phyloP scores from a whole-genome alignment of 306 rosid genomes.

The Ochetophila trinervis region DNA sequence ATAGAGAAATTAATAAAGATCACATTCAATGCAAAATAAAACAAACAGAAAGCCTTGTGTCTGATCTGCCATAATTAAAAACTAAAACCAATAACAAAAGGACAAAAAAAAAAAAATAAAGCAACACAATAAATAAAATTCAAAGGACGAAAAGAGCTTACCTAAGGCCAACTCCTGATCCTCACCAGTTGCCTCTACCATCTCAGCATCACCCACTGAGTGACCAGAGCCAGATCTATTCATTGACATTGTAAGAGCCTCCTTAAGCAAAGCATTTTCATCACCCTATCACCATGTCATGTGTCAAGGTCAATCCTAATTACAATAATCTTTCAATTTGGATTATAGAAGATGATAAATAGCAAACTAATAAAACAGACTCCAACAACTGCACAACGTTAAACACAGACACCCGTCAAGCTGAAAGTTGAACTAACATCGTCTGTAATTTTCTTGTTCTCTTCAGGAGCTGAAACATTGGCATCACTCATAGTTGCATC shows the following conservation, averaged over 20 bases:
- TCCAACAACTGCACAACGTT: not conserved
- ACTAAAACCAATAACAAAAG: not conserved
- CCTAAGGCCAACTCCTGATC: conserved; percentile 41
- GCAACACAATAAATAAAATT: not conserved
- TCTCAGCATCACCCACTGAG: conserved; percentile 32
- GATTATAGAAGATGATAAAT: not conserved
- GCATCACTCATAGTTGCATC: conserved; percentile 29
- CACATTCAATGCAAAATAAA: not conserved
- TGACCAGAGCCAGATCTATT: conserved; percentile 27
- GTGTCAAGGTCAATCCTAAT: not conserved
- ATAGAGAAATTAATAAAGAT: no score
- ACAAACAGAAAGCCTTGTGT: not conserved
- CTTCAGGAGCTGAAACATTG: conserved; percentile 19
- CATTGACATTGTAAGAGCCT: conserved; percentile 36
- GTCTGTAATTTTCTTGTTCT: conserved; percentile 14
- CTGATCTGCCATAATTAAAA: not conserved
- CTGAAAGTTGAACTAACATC: conserved; percentile 11
- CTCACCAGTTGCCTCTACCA: conserved; percentile 27
- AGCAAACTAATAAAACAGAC: conserved; percentile 10
- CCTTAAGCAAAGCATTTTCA: conserved; percentile 23
- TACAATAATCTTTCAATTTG: conserved; percentile 3
- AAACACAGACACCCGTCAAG: not conserved
- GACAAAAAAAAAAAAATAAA: not conserved
- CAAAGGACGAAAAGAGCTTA: conserved; percentile 9
- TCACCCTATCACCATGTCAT: conserved; percentile 19